A percentile compares a stretch with the other conserved stretches of the same genome.
Conservation (phyloP, 1,284 basidiomycete genomes). For the Ceratobasidium sp. region DNA sequence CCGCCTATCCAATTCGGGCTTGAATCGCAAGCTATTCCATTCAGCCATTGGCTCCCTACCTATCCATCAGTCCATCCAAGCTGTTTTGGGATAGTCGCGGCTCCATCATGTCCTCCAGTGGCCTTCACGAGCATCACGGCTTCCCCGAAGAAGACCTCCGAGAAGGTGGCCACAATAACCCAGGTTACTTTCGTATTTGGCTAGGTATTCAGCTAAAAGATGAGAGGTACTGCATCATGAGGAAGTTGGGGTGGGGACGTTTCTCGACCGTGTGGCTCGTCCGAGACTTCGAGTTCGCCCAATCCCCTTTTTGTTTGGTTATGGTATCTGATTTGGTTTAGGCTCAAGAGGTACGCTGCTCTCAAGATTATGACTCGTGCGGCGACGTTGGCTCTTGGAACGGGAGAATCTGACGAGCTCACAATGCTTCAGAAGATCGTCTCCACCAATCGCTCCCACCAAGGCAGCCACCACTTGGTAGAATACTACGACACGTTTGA, state of each 20-base stretch:
- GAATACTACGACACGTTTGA: constrained; percentile 9
- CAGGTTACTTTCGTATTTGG: constrained; percentile 16
- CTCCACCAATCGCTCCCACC: background rate
- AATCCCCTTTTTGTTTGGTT: background rate
- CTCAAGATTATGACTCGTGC: constrained; percentile 9
- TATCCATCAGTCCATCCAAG: no score
- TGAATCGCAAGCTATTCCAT: no score
- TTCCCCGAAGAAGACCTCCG: constrained; percentile 20
- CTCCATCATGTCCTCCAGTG: no score
- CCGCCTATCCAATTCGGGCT: no score
- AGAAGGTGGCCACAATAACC: background rate
- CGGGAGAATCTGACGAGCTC: background rate
- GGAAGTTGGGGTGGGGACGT: constrained; percentile 94
- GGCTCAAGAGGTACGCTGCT: background rate
- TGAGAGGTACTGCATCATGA: constrained; percentile 85
- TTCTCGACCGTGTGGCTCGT: constrained; percentile 96
- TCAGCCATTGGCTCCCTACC: no score
- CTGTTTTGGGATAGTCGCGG: no score
- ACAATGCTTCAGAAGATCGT: constrained; percentile 11
- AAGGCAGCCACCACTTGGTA: background rate
- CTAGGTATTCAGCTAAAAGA: constrained; percentile 55
- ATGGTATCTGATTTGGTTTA: background rate
- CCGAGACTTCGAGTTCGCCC: constrained; percentile 75
- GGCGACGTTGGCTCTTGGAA: background rate
- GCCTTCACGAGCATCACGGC: no score